Evolutionary conservation across 2,329 filamentous ascomycete genomes (phyloP).

Genomic region (Drechslerella coelobrocha): DNA sequence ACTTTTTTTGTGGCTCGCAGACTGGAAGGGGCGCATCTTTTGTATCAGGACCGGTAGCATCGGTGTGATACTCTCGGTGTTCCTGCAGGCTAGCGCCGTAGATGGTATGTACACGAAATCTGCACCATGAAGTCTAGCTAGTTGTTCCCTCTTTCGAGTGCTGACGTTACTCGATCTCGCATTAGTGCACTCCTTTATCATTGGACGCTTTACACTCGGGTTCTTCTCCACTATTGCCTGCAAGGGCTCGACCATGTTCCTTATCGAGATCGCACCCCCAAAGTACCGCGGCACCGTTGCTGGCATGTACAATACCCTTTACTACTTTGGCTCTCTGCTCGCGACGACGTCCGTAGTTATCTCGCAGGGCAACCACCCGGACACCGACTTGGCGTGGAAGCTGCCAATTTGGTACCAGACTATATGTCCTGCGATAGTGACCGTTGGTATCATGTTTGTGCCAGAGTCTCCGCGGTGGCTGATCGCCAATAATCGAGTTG

Average conservation of each 20-base stretch:
- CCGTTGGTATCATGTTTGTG: conserved; percentile 63
- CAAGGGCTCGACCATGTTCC: conserved; percentile 69
- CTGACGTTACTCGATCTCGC: conserved; percentile 36
- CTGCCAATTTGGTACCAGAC: conserved; percentile 66
- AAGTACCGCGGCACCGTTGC: conserved; percentile 69
- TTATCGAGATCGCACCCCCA: conserved; percentile 70
- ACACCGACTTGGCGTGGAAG: conserved; percentile 63
- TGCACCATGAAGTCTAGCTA: background rate
- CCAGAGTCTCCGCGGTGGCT: conserved; percentile 71
- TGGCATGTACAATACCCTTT: conserved; percentile 64
- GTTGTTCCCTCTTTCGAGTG: background rate
- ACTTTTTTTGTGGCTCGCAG: conserved; percentile 64
- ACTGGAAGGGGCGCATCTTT: conserved; percentile 64
- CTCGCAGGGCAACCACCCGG: conserved; percentile 59
- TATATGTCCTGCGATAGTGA: conserved; percentile 61
- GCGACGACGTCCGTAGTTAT: conserved; percentile 62
- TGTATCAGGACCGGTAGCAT: conserved; percentile 66
- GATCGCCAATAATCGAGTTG: conserved; percentile 66
- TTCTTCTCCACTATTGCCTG: conserved; percentile 68
- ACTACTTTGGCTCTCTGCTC: conserved; percentile 61
- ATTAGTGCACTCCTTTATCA: conserved; percentile 63
- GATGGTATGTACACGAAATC: conserved; percentile 18
- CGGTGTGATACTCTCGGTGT: conserved; percentile 65
- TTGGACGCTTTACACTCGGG: conserved; percentile 64
- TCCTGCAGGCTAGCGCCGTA: conserved; percentile 59